Conservation (phyloP, 2,329 filamentous ascomycete genomes). For the Trichoderma atroviride region DNA sequence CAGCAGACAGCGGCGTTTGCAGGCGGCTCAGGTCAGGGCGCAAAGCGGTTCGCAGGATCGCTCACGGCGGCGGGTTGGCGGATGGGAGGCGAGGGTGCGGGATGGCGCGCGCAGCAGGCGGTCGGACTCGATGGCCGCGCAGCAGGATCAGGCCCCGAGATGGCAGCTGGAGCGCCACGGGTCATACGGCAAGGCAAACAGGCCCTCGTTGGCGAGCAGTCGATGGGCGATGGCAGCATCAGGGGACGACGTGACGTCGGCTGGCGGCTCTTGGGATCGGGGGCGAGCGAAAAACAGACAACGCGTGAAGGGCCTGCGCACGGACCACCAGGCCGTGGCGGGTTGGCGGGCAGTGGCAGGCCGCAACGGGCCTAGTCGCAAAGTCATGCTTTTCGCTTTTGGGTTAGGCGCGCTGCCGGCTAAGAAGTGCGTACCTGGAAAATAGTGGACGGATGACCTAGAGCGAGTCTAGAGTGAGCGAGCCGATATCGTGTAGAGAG, state of each 20-base stretch:
- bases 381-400: conserved; percentile 13
- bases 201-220: conserved; percentile 34
- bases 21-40: neutral
- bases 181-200: conserved; percentile 31
- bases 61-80: neutral
- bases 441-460: neutral
- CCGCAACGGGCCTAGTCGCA: conserved; percentile 11
- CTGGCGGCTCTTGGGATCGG: conserved; percentile 35
- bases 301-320: conserved; percentile 44
- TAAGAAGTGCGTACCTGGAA: conserved; percentile 5
- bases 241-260: conserved; percentile 43
- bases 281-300: conserved; percentile 44
- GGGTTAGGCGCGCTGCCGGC: neutral
- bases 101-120: conserved; percentile 37
- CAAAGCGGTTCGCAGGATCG: conserved; percentile 8
- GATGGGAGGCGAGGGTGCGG: conserved; percentile 22
- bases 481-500: neutral
- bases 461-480: neutral
- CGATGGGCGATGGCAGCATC: conserved; percentile 37
- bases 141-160: conserved; percentile 31
- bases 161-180: conserved; percentile 25
- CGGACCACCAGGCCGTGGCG: conserved; percentile 28
- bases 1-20: conserved; percentile 4
- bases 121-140: conserved; percentile 34
- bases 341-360: neutral